Conservation (phyloP, 2,329 filamentous ascomycete genomes). For the Verticillium nonalfalfae region DNA sequence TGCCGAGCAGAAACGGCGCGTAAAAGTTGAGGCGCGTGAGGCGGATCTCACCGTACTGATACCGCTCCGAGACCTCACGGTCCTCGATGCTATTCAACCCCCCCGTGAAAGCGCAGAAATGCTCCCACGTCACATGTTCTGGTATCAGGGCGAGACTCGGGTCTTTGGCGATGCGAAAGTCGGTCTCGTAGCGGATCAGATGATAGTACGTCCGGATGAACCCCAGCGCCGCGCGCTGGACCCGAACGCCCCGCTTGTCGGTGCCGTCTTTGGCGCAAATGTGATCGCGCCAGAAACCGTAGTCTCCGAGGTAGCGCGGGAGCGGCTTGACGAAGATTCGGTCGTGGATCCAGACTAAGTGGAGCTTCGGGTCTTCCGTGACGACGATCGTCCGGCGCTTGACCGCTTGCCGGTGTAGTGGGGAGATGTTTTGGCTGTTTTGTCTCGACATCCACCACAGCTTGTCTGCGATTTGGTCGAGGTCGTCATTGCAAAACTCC, state of each 20-base stretch:
- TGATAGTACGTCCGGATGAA: constrained; percentile 23
- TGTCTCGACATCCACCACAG: constrained; percentile 4
- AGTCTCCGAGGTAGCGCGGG: background rate
- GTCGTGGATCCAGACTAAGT: background rate
- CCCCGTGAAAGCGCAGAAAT: constrained; percentile 10
- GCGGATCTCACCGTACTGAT: constrained; percentile 6
- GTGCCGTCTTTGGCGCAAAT: background rate
- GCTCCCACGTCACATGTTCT: constrained; percentile 10
- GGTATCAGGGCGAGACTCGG: constrained; percentile 7
- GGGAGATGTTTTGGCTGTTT: background rate
- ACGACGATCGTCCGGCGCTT: background rate
- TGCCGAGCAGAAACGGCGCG: constrained; percentile 13
- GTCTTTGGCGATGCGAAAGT: constrained; percentile 24
- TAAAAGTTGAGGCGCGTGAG: constrained; percentile 15
- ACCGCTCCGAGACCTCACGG: constrained; percentile 10
- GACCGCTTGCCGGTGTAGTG: background rate
- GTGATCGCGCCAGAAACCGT: background rate
- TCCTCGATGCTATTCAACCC: constrained; percentile 7
- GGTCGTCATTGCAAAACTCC: constrained; percentile 7
- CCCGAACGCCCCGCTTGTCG: background rate
- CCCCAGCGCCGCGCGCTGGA: constrained; percentile 18
- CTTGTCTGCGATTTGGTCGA: constrained; percentile 5
- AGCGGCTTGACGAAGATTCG: background rate
- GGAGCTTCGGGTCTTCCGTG: background rate
- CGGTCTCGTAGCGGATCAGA: constrained; percentile 24